These are phyloP conservation scores for Rhodotorula sp. DNA, from an alignment of 1,284 basidiomycete species.

Conservation along the genomic window DNA sequence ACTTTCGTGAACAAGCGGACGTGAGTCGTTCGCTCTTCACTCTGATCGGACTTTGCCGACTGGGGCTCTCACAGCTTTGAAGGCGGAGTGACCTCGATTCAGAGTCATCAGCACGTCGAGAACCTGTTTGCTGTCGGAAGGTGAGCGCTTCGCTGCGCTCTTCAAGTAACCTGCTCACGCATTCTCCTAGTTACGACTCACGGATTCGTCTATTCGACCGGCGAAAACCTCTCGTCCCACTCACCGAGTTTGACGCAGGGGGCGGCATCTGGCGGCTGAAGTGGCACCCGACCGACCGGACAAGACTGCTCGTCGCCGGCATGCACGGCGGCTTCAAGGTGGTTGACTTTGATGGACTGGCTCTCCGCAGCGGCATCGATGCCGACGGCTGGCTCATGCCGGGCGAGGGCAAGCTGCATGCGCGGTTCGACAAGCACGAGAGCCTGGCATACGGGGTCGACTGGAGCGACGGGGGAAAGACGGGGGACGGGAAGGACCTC, in stretches of 20 bases:
- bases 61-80: conserved; percentile 64
- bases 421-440: conserved; percentile 71
- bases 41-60: not conserved
- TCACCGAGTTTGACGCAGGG: conserved; percentile 67
- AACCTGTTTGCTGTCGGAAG: conserved; percentile 88
- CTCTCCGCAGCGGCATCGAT: conserved; percentile 20
- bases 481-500: conserved; percentile 52
- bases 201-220: conserved; percentile 79
- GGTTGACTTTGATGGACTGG: conserved; percentile 54
- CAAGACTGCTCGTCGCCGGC: conserved; percentile 80
- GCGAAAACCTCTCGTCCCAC: conserved; percentile 62
- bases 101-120: conserved; percentile 74
- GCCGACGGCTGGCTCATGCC: conserved; percentile 32
- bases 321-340: conserved; percentile 98
- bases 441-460: conserved; percentile 93
- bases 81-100: conserved; percentile 88
- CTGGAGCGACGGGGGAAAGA: conserved; percentile 59
- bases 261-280: conserved; percentile 96
- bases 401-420: conserved; percentile 51
- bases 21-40: conserved; percentile 50
- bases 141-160: conserved; percentile 51
- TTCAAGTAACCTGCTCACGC: not conserved
- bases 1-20: conserved; percentile 66
- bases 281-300: conserved; percentile 73
- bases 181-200: conserved; percentile 70